A percentile compares a stretch with the other conserved stretches of the same genome.
Conservation (phyloP, 495 filamentous ascomycete species). For the Lasiosphaeria hispida region DNA sequence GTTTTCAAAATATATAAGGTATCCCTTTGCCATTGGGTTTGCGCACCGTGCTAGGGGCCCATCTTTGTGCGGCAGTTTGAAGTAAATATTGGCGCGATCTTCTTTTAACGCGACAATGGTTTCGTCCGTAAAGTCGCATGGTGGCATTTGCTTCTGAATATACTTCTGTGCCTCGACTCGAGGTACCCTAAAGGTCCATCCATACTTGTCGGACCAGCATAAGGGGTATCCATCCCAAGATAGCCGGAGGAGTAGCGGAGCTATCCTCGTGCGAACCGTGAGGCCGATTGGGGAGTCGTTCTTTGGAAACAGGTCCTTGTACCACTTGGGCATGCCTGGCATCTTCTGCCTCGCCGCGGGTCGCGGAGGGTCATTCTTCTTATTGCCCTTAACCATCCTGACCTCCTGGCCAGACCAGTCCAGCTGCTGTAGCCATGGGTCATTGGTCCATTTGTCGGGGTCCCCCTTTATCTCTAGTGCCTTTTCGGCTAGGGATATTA, state of each 20-base stretch:
- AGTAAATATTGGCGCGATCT: slow-evolving; percentile 68
- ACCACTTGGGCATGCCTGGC: slow-evolving; percentile 94
- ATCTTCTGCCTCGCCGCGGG: slow-evolving; percentile 84
- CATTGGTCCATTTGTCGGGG: slow-evolving; percentile 62
- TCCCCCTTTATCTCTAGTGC: slow-evolving; percentile 71
- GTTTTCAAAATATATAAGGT: slow-evolving; percentile 86
- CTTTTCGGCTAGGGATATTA: slow-evolving; percentile 69
- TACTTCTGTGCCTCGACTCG: slow-evolving; percentile 61
- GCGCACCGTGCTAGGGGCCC: slow-evolving; percentile 80
- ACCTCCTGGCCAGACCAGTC: slow-evolving; percentile 94
- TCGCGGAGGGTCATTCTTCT: slow-evolving; percentile 72
- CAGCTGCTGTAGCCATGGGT: slow-evolving; percentile 89
- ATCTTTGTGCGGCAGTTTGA: slow-evolving; percentile 95
- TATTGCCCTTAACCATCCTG: slow-evolving; percentile 87
- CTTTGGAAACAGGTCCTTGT: slow-evolving; percentile 80
- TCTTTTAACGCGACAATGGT: slow-evolving; percentile 59
- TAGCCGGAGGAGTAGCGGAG: slow-evolving; percentile 79
- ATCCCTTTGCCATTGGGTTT: slow-evolving; percentile 86
- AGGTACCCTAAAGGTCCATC: slow-evolving; percentile 87
- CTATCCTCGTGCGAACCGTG: slow-evolving; percentile 84
- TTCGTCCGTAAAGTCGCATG: slow-evolving; percentile 77
- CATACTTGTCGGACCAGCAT: slow-evolving; percentile 87
- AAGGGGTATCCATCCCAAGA: slow-evolving; percentile 88
- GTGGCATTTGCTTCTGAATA: slow-evolving; percentile 63
- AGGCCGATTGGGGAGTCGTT: slow-evolving; percentile 63